Evolutionary conservation across 2,329 filamentous ascomycete species (phyloP).

Genomic region (Dothistroma septosporum): DNA sequence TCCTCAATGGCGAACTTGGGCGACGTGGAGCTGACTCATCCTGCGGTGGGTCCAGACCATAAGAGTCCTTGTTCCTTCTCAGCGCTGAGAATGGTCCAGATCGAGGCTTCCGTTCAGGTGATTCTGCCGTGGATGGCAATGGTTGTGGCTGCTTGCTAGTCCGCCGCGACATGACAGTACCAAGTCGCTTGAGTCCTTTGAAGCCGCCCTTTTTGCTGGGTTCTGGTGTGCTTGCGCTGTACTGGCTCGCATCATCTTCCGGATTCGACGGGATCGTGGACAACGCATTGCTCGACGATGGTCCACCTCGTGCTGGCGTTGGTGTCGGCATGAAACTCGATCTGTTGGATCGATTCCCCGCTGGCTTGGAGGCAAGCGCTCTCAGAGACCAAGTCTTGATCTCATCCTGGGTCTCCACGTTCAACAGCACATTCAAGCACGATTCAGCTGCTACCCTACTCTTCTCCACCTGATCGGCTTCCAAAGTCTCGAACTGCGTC

Average conservation of each 20-base stretch:
- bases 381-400: conserved; percentile 66
- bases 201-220: conserved; percentile 43
- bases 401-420: conserved; percentile 81
- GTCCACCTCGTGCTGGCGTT: not conserved
- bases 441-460: conserved; percentile 70
- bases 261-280: conserved; percentile 22
- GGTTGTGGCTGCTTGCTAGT: conserved; percentile 47
- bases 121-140: conserved; percentile 34
- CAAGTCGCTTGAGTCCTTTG: conserved; percentile 54
- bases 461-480: conserved; percentile 79
- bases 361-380: conserved; percentile 31
- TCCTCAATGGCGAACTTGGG: conserved; percentile 31
- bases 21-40: conserved; percentile 26
- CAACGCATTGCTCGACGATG: conserved; percentile 8
- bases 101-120: conserved; percentile 54
- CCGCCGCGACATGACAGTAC: conserved; percentile 64
- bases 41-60: conserved; percentile 38
- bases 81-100: conserved; percentile 54
- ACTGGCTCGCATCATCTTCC: conserved; percentile 25
- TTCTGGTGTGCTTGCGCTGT: conserved; percentile 49
- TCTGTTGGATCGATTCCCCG: conserved; percentile 9
- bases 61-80: conserved; percentile 59
- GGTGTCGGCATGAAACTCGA: conserved; percentile 9
- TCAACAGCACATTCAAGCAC: conserved; percentile 75
- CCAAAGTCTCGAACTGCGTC: conserved; percentile 89